These are phyloP conservation scores for Psidium guajava DNA, from an alignment of 345 rosid genomes.

Conservation along the genomic window DNA sequence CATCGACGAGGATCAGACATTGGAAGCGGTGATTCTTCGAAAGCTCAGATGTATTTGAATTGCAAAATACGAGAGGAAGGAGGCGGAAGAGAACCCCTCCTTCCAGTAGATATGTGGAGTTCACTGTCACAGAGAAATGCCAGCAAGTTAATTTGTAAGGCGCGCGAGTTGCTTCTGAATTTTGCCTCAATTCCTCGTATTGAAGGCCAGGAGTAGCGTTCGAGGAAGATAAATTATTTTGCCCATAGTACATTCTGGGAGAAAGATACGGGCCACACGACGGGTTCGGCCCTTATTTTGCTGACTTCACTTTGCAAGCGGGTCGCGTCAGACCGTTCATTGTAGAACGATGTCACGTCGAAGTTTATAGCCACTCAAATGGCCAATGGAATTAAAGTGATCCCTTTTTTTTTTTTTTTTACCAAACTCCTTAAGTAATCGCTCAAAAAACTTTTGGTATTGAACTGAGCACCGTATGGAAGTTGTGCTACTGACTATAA, in stretches of 20 bases:
- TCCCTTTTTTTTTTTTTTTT: no score
- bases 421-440: no score
- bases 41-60: neutral
- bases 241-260: no score
- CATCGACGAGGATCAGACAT: neutral
- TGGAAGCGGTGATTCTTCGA: neutral
- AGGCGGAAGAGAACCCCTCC: neutral
- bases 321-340: rapidly evolving
- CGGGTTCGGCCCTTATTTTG: neutral
- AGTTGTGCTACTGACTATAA: no score
- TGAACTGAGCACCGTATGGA: no score
- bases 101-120: no score
- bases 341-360: neutral
- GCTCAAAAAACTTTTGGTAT: no score
- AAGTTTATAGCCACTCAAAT: no score
- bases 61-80: neutral
- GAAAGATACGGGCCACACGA: neutral
- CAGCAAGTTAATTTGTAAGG: neutral
- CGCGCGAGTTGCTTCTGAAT: neutral
- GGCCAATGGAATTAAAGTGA: no score
- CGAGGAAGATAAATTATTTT: no score
- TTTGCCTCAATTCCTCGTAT: neutral
- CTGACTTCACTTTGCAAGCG: neutral
- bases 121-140: neutral
- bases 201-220: neutral